A percentile compares a stretch with the other conserved stretches of the same genome.
These are phyloP conservation scores for Metschnikowia shivogae DNA, from an alignment of 805 yeast genomes.

Conservation along the genomic window DNA sequence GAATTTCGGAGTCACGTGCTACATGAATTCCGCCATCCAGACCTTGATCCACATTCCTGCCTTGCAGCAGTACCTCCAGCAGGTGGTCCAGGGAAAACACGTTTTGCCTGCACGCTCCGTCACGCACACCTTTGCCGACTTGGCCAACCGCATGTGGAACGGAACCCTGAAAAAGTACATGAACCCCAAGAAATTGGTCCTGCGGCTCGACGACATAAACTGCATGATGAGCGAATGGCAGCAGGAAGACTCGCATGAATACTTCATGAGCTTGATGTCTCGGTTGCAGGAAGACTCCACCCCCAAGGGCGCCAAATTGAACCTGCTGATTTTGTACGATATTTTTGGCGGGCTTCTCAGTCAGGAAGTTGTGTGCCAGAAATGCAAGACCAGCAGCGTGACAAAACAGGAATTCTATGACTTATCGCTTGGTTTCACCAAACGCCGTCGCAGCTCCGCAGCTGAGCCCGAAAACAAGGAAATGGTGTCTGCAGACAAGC, in stretches of 20 bases:
- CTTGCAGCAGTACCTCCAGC: slow-evolving; percentile 73
- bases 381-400: slow-evolving; percentile 75
- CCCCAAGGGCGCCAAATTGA: slow-evolving; percentile 83
- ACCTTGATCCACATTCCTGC: slow-evolving; percentile 90
- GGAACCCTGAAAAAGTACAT: slow-evolving; percentile 39
- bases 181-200: slow-evolving; percentile 72
- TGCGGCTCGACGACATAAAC: slow-evolving; percentile 74
- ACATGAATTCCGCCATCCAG: slow-evolving; percentile 93
- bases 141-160: slow-evolving; percentile 64
- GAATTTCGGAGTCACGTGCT: slow-evolving; percentile 94
- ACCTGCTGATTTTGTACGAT: slow-evolving; percentile 79
- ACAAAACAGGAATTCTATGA: slow-evolving; percentile 95
- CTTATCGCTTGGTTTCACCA: slow-evolving; percentile 72
- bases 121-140: slow-evolving; percentile 62
- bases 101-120: slow-evolving; percentile 54
- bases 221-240: slow-evolving; percentile 98
- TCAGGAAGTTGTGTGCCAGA: slow-evolving; percentile 80
- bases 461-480: not conserved
- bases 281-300: slow-evolving; percentile 89
- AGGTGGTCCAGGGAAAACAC: slow-evolving; percentile 53
- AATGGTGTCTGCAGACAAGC: not conserved
- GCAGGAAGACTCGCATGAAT: slow-evolving; percentile 97
- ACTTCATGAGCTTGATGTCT: slow-evolving; percentile 86
- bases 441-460: slow-evolving; percentile 22
- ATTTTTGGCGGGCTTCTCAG: slow-evolving; percentile 88